Evolutionary conservation across 805 yeast species (phyloP).

Genomic region (Komagataella phaffii): DNA sequence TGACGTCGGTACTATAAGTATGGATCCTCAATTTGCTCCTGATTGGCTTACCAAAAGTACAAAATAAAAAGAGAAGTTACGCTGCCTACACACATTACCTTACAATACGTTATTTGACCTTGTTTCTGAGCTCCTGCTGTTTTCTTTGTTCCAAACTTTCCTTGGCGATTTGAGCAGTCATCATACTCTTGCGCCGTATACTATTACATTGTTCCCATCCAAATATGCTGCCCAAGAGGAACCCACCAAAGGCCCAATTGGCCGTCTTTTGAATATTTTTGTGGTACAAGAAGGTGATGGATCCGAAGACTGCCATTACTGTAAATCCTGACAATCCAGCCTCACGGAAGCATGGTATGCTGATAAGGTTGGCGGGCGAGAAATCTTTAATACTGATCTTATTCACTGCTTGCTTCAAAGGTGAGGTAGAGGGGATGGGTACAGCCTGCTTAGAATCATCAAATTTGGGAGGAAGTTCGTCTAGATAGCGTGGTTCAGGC

Average conservation of each 20-base stretch:
- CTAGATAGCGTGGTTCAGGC: slow-evolving; percentile 22
- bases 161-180: slow-evolving; percentile 58
- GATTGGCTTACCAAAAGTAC: slow-evolving; percentile 24
- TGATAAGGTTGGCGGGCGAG: slow-evolving; percentile 30
- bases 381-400: slow-evolving; percentile 37
- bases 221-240: slow-evolving; percentile 63
- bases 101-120: slow-evolving; percentile 11
- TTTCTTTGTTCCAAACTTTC: slow-evolving; percentile 22
- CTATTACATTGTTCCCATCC: slow-evolving; percentile 92
- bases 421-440: slow-evolving; percentile 13
- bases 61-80: not conserved
- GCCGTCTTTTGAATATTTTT: slow-evolving; percentile 47
- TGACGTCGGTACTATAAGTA: slow-evolving; percentile 30
- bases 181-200: slow-evolving; percentile 49
- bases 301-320: slow-evolving; percentile 56
- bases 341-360: slow-evolving; percentile 70
- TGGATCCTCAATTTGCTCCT: slow-evolving; percentile 28
- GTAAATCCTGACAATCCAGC: slow-evolving; percentile 68
- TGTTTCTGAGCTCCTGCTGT: slow-evolving; percentile 18
- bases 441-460: slow-evolving; percentile 12
- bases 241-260: slow-evolving; percentile 78
- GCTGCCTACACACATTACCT: not conserved
- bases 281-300: slow-evolving; percentile 54
- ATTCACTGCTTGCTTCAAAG: slow-evolving; percentile 25
- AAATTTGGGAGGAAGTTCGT: slow-evolving; percentile 40